Evolutionary conservation across 805 yeast genomes (phyloP), one percentile per base, ranked within the genome.

Genomic region (Yarrowia sp.): DNA sequence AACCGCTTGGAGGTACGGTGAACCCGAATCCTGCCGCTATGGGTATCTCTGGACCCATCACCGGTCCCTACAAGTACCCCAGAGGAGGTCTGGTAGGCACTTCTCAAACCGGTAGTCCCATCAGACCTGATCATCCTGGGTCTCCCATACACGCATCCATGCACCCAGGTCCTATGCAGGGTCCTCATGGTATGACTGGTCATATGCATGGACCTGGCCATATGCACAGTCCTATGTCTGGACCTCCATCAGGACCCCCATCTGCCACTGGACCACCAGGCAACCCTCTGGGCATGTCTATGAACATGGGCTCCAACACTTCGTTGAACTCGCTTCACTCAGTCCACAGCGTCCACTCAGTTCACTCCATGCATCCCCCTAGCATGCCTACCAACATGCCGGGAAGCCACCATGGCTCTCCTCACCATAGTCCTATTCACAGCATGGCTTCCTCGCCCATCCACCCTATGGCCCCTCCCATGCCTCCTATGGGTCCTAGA

Each of bases 41-140:
- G 28, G 28, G 28, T 3, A 22, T n/a, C n/a, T n/a, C 28, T 22
- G 28, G 28, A 22, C 28, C 28, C 28, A 41, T 39, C 4, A n/a
- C 45, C 13, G 61, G 61, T n/a, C 61, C 61, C 17, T 55, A 15
- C 61, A 39, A 55, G 61, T 41, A 55, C 38, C 39, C 61, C 8
- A 18, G 47, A 39, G 47, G 28, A 1, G 36, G 28, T 3, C 17
- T 10, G 9, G 60, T 36, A 9, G 36, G 28, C 10, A 31, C 47
- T 5, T 14, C 45, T 11, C 2, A 22, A 5, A 22, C 47, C 1
- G 47, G 47, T 7, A 39, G 47, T 14, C 61, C 61, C 2, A 28
- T 55, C 9, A 14, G 47, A 10, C 38, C 45, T 3, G 58, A 51
- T 3, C 58, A 51, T 9, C 18, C 55, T 18, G 58, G 57, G 3